Percentiles rank a stretch among this genome's conserved stretches.
Conservation (phyloP, 2,329 filamentous ascomycete species). For the Penicillium sp. region DNA sequence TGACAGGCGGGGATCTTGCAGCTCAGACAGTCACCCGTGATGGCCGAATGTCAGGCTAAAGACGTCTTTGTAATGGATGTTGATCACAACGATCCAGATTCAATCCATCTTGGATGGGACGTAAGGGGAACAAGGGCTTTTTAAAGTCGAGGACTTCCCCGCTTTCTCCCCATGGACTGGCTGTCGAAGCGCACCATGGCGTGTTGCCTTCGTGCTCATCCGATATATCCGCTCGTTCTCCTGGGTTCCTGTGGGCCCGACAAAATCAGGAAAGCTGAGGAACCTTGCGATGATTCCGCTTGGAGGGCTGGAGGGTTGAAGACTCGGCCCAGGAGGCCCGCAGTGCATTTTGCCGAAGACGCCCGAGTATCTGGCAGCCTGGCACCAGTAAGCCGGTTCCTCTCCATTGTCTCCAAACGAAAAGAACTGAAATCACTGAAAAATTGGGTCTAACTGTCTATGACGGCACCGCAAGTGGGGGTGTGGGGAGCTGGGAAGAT, state of each 20-base stretch:
- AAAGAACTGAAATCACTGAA: neutral
- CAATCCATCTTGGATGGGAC: neutral
- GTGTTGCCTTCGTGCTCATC: neutral
- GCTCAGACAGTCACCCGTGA: neutral
- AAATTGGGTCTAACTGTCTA: neutral
- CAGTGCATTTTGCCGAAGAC: neutral
- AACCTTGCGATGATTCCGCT: neutral
- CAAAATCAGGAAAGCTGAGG: neutral
- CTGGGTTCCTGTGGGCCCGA: neutral
- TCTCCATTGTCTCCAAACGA: neutral
- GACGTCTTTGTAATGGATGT: too few relatives aligned
- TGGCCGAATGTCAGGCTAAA: too few relatives aligned
- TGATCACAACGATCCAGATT: neutral
- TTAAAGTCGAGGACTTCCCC: conserved; percentile 1
- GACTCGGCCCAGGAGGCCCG: neutral
- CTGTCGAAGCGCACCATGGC: neutral
- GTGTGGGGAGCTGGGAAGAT: neutral
- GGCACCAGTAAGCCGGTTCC: neutral
- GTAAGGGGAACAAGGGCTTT: neutral
- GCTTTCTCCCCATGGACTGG: neutral
- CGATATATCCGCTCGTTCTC: neutral
- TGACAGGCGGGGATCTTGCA: neutral
- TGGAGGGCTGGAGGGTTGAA: neutral
- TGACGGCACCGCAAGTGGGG: neutral
- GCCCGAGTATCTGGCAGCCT: neutral